Base-by-base conservation (phyloP, 345 rosid species). In the Camelina hispida region DNA sequence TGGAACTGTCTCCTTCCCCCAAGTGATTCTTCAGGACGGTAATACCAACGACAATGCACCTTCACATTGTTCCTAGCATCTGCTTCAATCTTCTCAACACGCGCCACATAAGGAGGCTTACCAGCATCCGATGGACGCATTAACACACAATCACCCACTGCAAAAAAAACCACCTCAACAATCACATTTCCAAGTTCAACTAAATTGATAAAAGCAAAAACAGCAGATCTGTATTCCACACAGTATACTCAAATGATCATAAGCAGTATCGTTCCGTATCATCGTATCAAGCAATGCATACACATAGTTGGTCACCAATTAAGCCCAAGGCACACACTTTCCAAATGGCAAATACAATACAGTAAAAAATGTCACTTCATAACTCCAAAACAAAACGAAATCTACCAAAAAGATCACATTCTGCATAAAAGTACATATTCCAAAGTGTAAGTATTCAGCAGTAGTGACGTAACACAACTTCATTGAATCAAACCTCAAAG, bases 1-100 rank as follows among this genome's bases (percentile, higher is more conserved):
- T 91, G 96, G 74, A 93, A 93, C 83, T 86, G 91, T 59, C 93
- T 85, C 80, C 98, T 73, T 10, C 98, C 98, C 17, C 97, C 93
- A 9, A 82, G 77, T 0, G 97, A 87, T 70, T 93, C 96, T 81
- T 93, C 93, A 1, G 98, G 98, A 52, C 96, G 84, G 51, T 93
- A 91, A 50, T 89, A 93, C 98, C 98, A 93, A 73, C 89, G 82
- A 12, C 82, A 93, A 76, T 78, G 82, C 42, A 93, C 98, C 78
- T 88, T 88, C 50, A 89, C 86, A 43, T 89, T 86, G 81, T 78
- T 84, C 71, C 93, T 81, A 30, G 66, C 77, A 72, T 91, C 94
- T 0, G 88, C 73, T 80, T 93, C 97, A 52, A 93, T 87, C 84
- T 86, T 89, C 82, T 93, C 96, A 53, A 93, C 83, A 32, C 78